Conservation (phyloP, 345 rosid genomes). For the Gossypium arboreum region DNA sequence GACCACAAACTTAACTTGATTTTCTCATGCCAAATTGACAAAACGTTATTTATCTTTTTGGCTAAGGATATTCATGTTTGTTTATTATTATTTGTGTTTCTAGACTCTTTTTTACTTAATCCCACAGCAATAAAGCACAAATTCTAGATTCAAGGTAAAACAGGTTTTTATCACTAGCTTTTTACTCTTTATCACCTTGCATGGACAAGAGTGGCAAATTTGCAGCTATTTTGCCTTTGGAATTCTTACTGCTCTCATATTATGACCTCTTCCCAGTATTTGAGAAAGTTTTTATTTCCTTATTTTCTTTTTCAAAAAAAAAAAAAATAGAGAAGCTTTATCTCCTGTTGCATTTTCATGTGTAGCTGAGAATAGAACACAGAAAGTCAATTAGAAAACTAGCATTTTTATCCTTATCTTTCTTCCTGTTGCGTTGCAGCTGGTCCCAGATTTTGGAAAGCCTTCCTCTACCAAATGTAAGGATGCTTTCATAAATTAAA, state of each 20-base stretch:
- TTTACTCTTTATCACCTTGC: slow-evolving; percentile 6
- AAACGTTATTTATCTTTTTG: slow-evolving; percentile 11
- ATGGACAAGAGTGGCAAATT: slow-evolving; percentile 1
- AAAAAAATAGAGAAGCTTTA: neutral
- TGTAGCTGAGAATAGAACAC: slow-evolving; percentile 4
- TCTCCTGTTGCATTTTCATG: slow-evolving; percentile 16
- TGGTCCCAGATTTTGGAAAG: slow-evolving; percentile 87
- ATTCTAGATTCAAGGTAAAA: slow-evolving; percentile 9
- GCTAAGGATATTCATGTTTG: slow-evolving; percentile 19
- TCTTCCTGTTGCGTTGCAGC: slow-evolving; percentile 48
- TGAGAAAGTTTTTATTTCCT: neutral
- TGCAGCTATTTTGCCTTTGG: slow-evolving; percentile 8
- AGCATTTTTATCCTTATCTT: slow-evolving; percentile 23
- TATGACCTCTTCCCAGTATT: slow-evolving; percentile 7
- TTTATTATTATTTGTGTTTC: slow-evolving; percentile 7
- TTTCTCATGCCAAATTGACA: slow-evolving; percentile 15
- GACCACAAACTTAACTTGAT: slow-evolving; percentile 26
- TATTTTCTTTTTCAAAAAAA: neutral
- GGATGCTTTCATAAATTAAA: slow-evolving; percentile 9
- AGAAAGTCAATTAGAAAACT: neutral
- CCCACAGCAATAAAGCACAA: neutral
- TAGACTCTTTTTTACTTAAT: slow-evolving; percentile 9
- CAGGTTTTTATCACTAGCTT: neutral
- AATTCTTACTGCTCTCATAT: slow-evolving; percentile 13
- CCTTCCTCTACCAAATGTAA: slow-evolving; percentile 91